Base-by-base conservation (phyloP, 2,329 filamentous ascomycete genomes). In the Exserohilum turcica region DNA sequence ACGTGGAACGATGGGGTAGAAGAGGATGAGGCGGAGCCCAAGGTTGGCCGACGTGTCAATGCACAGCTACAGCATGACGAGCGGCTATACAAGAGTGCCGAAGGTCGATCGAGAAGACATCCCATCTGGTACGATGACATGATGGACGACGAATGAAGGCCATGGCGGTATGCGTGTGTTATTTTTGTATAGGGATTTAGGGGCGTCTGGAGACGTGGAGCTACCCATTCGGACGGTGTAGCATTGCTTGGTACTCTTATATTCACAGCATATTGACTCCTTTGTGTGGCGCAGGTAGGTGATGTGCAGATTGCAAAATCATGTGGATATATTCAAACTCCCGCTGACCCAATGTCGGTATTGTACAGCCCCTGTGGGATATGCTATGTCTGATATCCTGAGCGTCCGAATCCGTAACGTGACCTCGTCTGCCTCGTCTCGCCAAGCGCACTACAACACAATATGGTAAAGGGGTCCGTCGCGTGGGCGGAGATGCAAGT, bases 1-100 rank as follows among this genome's bases (percentile, higher is more conserved):
- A 85, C 84, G 1, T 94, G 87, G 81, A 91, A 91, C 56, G 87
- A 91, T 60, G 81, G 81, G 0, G 71, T 79, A 1, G 78, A 82
- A 0, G 89, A 91, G 61, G 88, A 91, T 53, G 86, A 75, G 40
- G 73, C 65, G 1, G 69, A 74, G 37, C 72, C 72, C 2, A 64
- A 63, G 55, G 49, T 76, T 47, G 68, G 71, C 3, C 57, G 68
- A 27, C 57, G 73, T 47, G 73, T 75, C 42, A 74, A 75, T 52
- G 67, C 73, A 19, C 63, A 70, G 50, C 54, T 75, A 36, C 67
- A 71, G 53, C 70, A 75, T 50, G 73, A 75, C 38, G 72, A 73
- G 19, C 61, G 69, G 13, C 46, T 76, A 37, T 74, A 76, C 39
- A 57, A 63, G 32, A 63, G 47, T 39, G 51, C 47, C 13, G 58